Conservation (phyloP, 1,139 yeast species). For the Zhuliangozyma parablackwelliae region DNA sequence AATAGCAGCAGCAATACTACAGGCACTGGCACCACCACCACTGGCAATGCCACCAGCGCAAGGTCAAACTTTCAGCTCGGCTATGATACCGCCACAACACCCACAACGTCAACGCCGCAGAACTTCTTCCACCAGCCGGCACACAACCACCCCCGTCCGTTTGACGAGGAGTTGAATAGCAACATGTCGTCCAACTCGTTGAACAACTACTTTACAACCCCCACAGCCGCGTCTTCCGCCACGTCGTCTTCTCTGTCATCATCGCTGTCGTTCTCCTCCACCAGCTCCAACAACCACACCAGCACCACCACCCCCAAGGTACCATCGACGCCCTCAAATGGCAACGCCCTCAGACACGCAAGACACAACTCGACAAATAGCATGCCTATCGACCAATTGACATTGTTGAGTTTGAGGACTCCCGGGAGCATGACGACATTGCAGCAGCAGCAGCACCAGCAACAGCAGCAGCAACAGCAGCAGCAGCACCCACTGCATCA, state of each 20-base stretch:
- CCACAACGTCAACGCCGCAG: constrained; percentile 1
- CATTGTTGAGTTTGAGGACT: constrained; percentile 21
- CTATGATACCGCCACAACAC: background rate
- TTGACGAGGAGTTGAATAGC: constrained; percentile 6
- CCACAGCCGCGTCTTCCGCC: constrained; percentile 7
- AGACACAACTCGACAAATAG: constrained; percentile 11
- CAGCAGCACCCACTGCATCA: too few species aligned
- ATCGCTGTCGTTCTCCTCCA: constrained; percentile 8
- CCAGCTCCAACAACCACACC: constrained; percentile 6
- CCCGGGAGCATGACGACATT: constrained; percentile 3
- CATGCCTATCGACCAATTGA: constrained; percentile 28
- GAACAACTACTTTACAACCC: constrained; percentile 8
- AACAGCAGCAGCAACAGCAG: constrained; percentile 3
- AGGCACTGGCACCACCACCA: constrained; percentile 2
- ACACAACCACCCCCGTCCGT: background rate
- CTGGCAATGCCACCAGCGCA: constrained; percentile 2
- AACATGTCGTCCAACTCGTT: constrained; percentile 10
- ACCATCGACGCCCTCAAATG: constrained; percentile 5
- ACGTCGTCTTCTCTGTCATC: constrained; percentile 7
- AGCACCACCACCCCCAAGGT: constrained; percentile 7
- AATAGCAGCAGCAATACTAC: constrained; percentile 3
- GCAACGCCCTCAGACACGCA: constrained; percentile 4
- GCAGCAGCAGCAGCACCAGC: constrained; percentile 5
- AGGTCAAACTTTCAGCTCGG: background rate
- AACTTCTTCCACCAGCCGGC: constrained; percentile 1